phyloP scores from a whole-genome alignment of 257 asterid genomes.

The Ajuga chamaepitys region DNA sequence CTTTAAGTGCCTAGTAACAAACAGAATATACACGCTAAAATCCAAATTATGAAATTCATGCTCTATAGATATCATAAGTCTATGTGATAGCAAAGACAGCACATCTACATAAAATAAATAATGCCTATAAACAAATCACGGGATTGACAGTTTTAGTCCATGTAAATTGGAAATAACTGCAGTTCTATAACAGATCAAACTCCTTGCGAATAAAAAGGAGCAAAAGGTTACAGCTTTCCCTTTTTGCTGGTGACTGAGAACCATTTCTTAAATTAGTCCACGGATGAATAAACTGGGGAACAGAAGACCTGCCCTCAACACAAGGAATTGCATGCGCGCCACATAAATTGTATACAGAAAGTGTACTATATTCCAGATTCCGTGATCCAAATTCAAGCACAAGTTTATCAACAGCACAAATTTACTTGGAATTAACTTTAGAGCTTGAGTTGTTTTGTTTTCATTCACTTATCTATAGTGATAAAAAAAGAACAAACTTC shows the following conservation, averaged over 20 bases:
- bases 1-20: constrained; percentile 59
- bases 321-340: not conserved
- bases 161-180: constrained; percentile 4
- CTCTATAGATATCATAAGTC: not conserved
- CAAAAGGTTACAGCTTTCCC: not conserved
- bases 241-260: no score
- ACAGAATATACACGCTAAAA: constrained; percentile 18
- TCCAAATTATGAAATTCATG: constrained; percentile 16
- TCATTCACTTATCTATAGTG: no score
- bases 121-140: not conserved
- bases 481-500: no score
- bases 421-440: no score
- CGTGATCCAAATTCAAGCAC: not conserved
- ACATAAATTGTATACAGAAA: not conserved
- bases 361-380: constrained; percentile 2
- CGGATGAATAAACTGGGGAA: not conserved
- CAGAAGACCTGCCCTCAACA: not conserved
- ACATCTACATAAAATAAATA: not conserved
- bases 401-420: no score
- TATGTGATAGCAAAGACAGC: not conserved
- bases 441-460: no score
- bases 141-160: not conserved
- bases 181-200: not conserved
- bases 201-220: not conserved
- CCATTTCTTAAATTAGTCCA: not conserved